These are phyloP conservation scores for Tetrapyrgos nigripes DNA, from an alignment of 1,284 basidiomycete genomes.

Conservation along the genomic window DNA sequence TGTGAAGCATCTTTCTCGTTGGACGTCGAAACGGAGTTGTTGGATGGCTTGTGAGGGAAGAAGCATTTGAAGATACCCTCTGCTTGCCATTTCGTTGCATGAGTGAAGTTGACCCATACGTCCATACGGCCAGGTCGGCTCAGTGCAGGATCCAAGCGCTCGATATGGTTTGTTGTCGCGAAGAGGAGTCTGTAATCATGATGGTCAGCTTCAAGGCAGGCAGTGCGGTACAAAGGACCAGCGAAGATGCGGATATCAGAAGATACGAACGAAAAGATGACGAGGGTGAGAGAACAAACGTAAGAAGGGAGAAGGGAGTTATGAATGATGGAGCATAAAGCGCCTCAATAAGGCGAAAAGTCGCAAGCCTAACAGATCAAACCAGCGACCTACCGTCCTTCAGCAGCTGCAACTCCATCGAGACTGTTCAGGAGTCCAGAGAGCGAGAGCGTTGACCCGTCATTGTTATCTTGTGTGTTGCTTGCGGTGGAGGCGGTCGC, in stretches of 20 bases:
- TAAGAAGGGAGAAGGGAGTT: conserved; percentile 15
- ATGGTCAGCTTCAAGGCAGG: conserved; percentile 1
- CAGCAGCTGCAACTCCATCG: conserved; percentile 86
- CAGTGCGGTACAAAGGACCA: conserved; percentile 3
- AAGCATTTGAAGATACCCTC: conserved; percentile 92
- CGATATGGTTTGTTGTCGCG: conserved; percentile 87
- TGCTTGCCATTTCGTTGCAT: conserved; percentile 87
- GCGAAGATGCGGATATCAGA: not conserved
- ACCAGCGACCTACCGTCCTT: conserved; percentile 70
- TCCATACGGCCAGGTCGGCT: conserved; percentile 87
- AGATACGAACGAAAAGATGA: conserved; percentile 8
- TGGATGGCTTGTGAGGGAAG: conserved; percentile 71
- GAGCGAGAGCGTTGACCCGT: conserved; percentile 82
- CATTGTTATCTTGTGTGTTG: conserved; percentile 50
- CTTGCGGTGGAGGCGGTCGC: conserved; percentile 44
- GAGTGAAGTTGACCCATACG: conserved; percentile 88
- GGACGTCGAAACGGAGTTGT: conserved; percentile 31
- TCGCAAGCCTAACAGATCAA: not conserved
- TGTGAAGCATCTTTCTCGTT: conserved; percentile 58
- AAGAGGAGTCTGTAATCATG: conserved; percentile 66
- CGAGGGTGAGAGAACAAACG: not conserved
- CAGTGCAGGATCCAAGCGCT: conserved; percentile 82
- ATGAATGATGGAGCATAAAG: conserved; percentile 1
- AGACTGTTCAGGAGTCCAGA: conserved; percentile 84
- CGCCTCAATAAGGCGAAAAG: not conserved